Percentiles rank a stretch among this genome's conserved stretches.
Conservation (phyloP, 2,329 filamentous ascomycete species). For the Aspergillus caelatus region DNA sequence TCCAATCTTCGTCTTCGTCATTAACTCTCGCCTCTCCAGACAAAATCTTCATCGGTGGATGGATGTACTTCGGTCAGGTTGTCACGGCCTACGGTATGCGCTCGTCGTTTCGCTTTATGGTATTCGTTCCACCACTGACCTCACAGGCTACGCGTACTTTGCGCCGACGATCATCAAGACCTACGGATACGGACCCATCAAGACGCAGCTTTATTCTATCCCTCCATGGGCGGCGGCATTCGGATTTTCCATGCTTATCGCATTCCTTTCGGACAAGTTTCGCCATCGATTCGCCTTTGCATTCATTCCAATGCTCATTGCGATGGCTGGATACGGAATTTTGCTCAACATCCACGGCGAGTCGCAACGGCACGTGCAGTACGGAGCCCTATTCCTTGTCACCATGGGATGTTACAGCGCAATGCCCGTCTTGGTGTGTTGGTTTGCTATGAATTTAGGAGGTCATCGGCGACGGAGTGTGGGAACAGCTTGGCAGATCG, state of each 20-base stretch:
- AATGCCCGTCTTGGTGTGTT: conserved; percentile 84
- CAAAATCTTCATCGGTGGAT: conserved; percentile 71
- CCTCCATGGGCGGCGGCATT: conserved; percentile 73
- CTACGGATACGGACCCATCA: conserved; percentile 63
- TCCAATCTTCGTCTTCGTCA: neutral
- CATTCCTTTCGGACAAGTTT: conserved; percentile 69
- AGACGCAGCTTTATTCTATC: conserved; percentile 55
- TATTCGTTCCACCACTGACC: conserved; percentile 14
- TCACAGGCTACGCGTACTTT: conserved; percentile 71
- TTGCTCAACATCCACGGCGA: conserved; percentile 69
- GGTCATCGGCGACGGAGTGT: conserved; percentile 72
- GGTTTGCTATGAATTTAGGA: conserved; percentile 79
- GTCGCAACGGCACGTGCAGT: conserved; percentile 65
- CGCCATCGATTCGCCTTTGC: conserved; percentile 76
- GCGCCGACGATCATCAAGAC: conserved; percentile 70
- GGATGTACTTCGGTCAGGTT: conserved; percentile 82
- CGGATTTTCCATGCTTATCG: conserved; percentile 74
- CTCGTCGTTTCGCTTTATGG: neutral
- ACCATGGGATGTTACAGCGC: conserved; percentile 79
- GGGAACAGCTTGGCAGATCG: conserved; percentile 75
- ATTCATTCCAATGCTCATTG: conserved; percentile 67
- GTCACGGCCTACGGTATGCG: conserved; percentile 69
- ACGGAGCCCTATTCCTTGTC: conserved; percentile 79
- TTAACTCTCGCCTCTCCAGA: conserved; percentile 25
- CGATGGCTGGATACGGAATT: conserved; percentile 75